Percentiles rank a stretch among this genome's conserved stretches.
Evolutionary conservation across 192 early-diverging fungal genomes (phyloP).

Genomic region (Coemansia sp.): DNA sequence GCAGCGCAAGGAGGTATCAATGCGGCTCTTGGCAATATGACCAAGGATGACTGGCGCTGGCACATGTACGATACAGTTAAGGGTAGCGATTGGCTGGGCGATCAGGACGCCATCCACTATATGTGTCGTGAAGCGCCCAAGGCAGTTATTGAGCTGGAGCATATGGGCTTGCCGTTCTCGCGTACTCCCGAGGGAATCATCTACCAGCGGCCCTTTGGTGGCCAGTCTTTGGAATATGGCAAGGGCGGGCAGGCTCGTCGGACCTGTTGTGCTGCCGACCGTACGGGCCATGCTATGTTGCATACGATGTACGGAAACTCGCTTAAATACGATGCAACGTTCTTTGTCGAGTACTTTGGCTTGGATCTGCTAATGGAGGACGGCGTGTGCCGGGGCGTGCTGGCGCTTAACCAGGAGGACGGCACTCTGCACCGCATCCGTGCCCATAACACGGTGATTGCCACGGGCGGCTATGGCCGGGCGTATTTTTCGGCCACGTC

Average conservation of each 20-base stretch:
- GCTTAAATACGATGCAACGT: slow-evolving; percentile 91
- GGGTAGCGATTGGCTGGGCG: slow-evolving; percentile 98
- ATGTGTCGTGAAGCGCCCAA: slow-evolving; percentile 98
- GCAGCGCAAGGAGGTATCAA: slow-evolving; percentile 99
- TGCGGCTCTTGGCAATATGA: slow-evolving; percentile 99
- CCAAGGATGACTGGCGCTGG: slow-evolving; percentile 99
- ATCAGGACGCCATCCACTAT: slow-evolving; percentile 99
- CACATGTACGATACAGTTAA: slow-evolving; percentile 99
- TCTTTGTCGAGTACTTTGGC: slow-evolving; percentile 99
- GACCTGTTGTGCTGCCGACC: slow-evolving; percentile 96
- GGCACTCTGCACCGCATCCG: slow-evolving; percentile 97
- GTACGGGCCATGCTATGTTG: slow-evolving; percentile 95
- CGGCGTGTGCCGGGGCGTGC: slow-evolving; percentile 92
- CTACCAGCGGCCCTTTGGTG: slow-evolving; percentile 99
- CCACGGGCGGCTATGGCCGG: slow-evolving; percentile 99
- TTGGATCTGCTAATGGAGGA: slow-evolving; percentile 99
- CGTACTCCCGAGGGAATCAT: slow-evolving; percentile 96
- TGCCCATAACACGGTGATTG: slow-evolving; percentile 94
- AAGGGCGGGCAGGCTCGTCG: slow-evolving; percentile 98
- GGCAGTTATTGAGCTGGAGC: slow-evolving; percentile 95
- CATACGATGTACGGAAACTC: slow-evolving; percentile 98
- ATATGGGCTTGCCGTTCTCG: slow-evolving; percentile 98
- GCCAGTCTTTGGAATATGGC: slow-evolving; percentile 92
- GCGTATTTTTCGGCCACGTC: slow-evolving; percentile 98
- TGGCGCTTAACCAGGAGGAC: slow-evolving; percentile 97